These are phyloP conservation scores for Pleurotus pulmonarius DNA, from an alignment of 768 basidiomycete genomes.

Conservation along the genomic window DNA sequence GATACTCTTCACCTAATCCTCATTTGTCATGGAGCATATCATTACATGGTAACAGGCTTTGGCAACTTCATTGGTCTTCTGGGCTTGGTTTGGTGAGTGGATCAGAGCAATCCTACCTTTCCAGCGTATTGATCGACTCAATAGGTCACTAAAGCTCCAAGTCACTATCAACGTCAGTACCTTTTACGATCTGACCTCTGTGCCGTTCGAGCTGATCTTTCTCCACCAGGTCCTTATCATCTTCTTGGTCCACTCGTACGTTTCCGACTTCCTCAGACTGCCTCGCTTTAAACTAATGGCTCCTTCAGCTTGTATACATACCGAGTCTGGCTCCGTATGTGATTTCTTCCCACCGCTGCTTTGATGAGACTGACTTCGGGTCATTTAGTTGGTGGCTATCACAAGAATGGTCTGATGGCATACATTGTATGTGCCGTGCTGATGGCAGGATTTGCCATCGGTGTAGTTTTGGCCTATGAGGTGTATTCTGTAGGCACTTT, in stretches of 20 bases:
- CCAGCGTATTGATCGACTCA: not conserved
- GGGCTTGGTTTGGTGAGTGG: slow-evolving; percentile 26
- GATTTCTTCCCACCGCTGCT: not conserved
- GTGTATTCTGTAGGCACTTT: slow-evolving; percentile 32
- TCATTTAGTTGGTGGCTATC: slow-evolving; percentile 31
- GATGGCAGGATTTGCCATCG: slow-evolving; percentile 22
- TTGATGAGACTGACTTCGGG: not conserved
- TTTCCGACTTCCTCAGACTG: slow-evolving; percentile 1
- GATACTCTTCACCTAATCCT: slow-evolving; percentile 32
- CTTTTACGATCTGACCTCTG: not conserved
- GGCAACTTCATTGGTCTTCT: slow-evolving; percentile 22
- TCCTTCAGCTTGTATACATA: slow-evolving; percentile 32
- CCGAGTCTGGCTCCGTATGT: slow-evolving; percentile 46
- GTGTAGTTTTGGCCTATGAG: slow-evolving; percentile 30
- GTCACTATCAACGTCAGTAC: slow-evolving; percentile 35
- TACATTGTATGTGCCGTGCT: slow-evolving; percentile 15
- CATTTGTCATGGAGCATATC: slow-evolving; percentile 30
- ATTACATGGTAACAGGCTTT: slow-evolving; percentile 32
- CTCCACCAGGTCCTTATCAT: slow-evolving; percentile 33
- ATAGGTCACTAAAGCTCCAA: slow-evolving; percentile 29
- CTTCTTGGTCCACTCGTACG: slow-evolving; percentile 40
- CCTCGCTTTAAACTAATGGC: not conserved
- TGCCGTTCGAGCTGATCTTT: not conserved
- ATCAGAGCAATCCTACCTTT: not conserved
- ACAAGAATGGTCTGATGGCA: slow-evolving; percentile 26